Conservation (phyloP, 164 flowering plant genomes). For the Cinnamomum micranthum region DNA sequence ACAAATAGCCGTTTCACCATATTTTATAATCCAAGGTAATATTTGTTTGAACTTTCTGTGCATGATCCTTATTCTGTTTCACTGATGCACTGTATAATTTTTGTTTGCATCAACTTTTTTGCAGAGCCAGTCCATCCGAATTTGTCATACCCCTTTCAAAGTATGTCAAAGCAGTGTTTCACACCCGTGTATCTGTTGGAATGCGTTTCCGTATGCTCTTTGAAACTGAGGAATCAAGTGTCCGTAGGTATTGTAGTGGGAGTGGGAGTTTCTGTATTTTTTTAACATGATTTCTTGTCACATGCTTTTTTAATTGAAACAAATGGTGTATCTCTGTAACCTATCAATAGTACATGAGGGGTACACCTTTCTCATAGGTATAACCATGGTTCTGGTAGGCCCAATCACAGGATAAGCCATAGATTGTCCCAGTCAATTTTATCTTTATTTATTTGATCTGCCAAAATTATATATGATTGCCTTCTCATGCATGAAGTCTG, state of each 20-base stretch:
- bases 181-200: slow-evolving; percentile 87
- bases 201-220: slow-evolving; percentile 94
- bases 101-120: slow-evolving; percentile 1
- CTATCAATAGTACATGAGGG: not conserved
- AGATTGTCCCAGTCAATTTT: not conserved
- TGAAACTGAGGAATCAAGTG: slow-evolving; percentile 90
- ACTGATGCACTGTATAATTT: not conserved
- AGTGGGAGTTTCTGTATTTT: not conserved
- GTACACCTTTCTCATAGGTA: not conserved
- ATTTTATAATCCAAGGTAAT: slow-evolving; percentile 77
- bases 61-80: not conserved
- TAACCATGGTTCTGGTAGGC: not conserved
- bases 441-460: not conserved
- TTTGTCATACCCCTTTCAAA: slow-evolving; percentile 82
- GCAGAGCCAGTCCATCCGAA: slow-evolving; percentile 90
- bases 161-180: slow-evolving; percentile 73
- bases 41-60: not conserved
- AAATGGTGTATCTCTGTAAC: too few relatives aligned
- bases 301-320: not conserved
- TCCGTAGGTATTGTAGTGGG: slow-evolving; percentile 54
- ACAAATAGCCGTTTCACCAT: slow-evolving; percentile 84
- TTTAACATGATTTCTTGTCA: not conserved
- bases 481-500: not conserved
- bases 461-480: not conserved
- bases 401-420: not conserved